Conservation (phyloP, 176 grass and related monocot species). For the Musa itinerans region DNA sequence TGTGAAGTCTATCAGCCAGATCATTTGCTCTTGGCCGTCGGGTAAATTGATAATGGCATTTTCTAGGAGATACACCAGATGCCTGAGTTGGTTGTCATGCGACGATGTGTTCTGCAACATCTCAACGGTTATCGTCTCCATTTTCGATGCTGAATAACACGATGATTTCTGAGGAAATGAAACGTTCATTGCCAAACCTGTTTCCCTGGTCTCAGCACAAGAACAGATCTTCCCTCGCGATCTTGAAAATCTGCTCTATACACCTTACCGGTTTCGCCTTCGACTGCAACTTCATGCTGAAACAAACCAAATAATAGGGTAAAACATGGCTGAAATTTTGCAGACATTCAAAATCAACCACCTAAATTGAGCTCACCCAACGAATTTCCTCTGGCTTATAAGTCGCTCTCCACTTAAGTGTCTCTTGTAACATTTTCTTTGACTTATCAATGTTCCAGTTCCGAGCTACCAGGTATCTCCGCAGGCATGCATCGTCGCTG, state of each 20-base stretch:
- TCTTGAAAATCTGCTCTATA: conserved; percentile 69
- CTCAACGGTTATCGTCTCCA: background rate
- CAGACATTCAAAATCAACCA: conserved; percentile 1
- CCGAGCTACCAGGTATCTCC: conserved; percentile 68
- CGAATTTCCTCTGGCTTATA: conserved; percentile 66
- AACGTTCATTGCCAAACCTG: conserved; percentile 27
- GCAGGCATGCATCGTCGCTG: conserved; percentile 44
- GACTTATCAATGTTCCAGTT: conserved; percentile 64
- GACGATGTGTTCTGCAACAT: conserved; percentile 66
- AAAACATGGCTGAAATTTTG: background rate
- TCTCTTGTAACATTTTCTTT: conserved; percentile 84
- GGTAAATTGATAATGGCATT: conserved; percentile 62
- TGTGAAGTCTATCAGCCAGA: conserved; percentile 84
- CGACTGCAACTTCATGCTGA: conserved; percentile 53
- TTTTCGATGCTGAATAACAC: background rate
- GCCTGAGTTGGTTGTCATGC: conserved; percentile 43
- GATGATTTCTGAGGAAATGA: too few relatives aligned
- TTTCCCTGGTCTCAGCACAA: conserved; percentile 61
- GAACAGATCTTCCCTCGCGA: conserved; percentile 56
- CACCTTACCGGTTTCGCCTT: conserved; percentile 77
- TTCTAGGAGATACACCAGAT: conserved; percentile 69
- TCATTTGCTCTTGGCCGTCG: conserved; percentile 70
- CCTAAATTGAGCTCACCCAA: conserved; percentile 43
- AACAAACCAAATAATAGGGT: conserved; percentile 2
- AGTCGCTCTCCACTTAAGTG: conserved; percentile 61